Evolutionary conservation across 441 rosid species (phyloP).

Genomic region (Heliophila coronopifolia): DNA sequence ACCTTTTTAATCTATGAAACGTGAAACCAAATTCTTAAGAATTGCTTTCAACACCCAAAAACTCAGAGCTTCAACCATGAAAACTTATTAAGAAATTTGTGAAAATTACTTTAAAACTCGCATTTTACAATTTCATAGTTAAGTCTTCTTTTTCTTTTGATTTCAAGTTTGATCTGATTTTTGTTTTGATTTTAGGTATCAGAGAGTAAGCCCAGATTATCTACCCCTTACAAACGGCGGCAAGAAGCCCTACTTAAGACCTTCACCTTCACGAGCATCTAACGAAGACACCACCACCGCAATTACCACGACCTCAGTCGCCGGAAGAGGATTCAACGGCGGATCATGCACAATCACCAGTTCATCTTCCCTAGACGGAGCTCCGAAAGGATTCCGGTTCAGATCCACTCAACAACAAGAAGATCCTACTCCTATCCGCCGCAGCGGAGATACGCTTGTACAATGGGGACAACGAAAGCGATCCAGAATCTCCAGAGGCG

Average conservation of each 20-base stretch:
- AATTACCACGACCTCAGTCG: slow-evolving; percentile 12
- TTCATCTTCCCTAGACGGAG: slow-evolving; percentile 22
- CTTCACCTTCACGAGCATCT: slow-evolving; percentile 30
- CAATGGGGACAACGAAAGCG: slow-evolving; percentile 70
- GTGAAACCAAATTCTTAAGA: background rate
- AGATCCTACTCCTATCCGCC: slow-evolving; percentile 17
- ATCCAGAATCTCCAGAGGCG: slow-evolving; percentile 48
- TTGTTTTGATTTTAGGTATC: slow-evolving; percentile 35
- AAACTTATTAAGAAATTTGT: background rate
- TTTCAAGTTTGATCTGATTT: slow-evolving; percentile 1
- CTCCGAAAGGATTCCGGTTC: slow-evolving; percentile 38
- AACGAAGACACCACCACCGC: slow-evolving; percentile 16
- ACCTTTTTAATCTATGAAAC: too few relatives aligned
- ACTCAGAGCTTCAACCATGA: background rate
- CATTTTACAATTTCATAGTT: slow-evolving; percentile 7
- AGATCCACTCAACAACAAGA: slow-evolving; percentile 38
- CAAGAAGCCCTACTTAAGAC: slow-evolving; percentile 30
- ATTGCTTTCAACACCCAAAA: background rate
- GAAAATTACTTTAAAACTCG: background rate
- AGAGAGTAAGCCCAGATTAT: slow-evolving; percentile 55
- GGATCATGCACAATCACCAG: slow-evolving; percentile 23
- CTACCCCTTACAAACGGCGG: slow-evolving; percentile 37
- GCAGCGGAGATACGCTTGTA: slow-evolving; percentile 34
- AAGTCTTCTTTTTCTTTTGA: background rate
- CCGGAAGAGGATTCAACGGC: slow-evolving; percentile 21